Conservation (phyloP, 192 early-diverging fungal species). For the Funneliformis mosseae region DNA sequence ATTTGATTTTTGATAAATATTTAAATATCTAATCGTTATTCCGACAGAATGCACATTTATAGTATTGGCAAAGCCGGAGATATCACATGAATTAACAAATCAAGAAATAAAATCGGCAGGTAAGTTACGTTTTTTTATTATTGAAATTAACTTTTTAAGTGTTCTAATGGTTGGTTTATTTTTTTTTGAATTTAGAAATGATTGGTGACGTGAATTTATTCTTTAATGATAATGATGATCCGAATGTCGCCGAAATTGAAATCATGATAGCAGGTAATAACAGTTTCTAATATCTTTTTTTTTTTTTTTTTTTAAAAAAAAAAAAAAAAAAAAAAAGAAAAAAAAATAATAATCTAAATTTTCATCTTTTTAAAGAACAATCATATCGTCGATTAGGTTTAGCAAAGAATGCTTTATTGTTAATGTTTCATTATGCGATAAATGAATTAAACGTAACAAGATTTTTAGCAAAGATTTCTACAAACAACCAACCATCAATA, state of each 20-base stretch:
- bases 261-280: constrained; percentile 89
- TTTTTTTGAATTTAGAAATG: constrained; percentile 61
- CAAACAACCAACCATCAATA: constrained; percentile 62
- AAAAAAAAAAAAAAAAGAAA: too few species aligned
- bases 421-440: constrained; percentile 24
- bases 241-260: constrained; percentile 80
- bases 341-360: not conserved
- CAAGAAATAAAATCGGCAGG: constrained; percentile 38
- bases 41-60: constrained; percentile 74
- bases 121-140: not conserved
- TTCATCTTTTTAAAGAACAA: not conserved
- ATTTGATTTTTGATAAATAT: not conserved
- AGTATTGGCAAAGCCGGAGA: constrained; percentile 43
- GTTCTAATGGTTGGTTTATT: constrained; percentile 38
- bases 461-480: constrained; percentile 68
- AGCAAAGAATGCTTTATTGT: not conserved
- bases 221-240: constrained; percentile 80
- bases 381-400: not conserved
- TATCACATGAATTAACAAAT: constrained; percentile 31
- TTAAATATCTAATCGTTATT: not conserved
- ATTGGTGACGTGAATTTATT: constrained; percentile 96
- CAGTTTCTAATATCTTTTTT: not conserved
- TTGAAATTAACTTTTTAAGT: constrained; percentile 13
- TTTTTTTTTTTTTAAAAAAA: too few species aligned
- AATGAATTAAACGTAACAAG: constrained; percentile 48